These are phyloP conservation scores for Plantago ovata DNA, from an alignment of 257 asterid species.

Conservation along the genomic window DNA sequence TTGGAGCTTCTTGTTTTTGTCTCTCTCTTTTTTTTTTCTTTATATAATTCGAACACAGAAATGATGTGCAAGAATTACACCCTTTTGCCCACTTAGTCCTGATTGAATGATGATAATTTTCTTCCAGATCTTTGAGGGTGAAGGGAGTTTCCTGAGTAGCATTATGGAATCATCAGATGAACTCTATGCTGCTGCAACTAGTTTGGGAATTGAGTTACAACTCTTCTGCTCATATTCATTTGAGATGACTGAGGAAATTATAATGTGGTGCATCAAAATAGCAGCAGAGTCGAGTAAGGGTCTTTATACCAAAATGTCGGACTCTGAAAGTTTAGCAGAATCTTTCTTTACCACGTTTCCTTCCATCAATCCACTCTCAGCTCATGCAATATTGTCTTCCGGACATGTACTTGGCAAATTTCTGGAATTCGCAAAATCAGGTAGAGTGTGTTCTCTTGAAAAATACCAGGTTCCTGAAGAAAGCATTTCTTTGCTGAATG, in stretches of 20 bases:
- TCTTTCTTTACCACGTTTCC: slow-evolving; percentile 87
- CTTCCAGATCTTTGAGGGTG: slow-evolving; percentile 92
- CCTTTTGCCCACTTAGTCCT: slow-evolving; percentile 20
- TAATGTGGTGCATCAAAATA: slow-evolving; percentile 69
- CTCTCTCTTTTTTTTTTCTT: too few relatives aligned
- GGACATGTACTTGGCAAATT: slow-evolving; percentile 55
- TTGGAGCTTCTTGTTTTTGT: too few relatives aligned
- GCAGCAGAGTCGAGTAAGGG: slow-evolving; percentile 45
- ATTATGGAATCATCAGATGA: slow-evolving; percentile 93
- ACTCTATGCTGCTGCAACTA: slow-evolving; percentile 92
- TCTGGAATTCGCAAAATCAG: slow-evolving; percentile 52
- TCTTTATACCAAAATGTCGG: slow-evolving; percentile 64
- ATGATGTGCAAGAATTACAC: not conserved
- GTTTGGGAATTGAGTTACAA: slow-evolving; percentile 84
- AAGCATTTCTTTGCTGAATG: slow-evolving; percentile 62
- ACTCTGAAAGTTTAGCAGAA: slow-evolving; percentile 84
- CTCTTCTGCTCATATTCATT: slow-evolving; percentile 73
- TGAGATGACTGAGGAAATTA: slow-evolving; percentile 77
- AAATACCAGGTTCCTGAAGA: slow-evolving; percentile 63
- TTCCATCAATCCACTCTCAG: slow-evolving; percentile 86
- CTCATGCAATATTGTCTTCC: slow-evolving; percentile 87
- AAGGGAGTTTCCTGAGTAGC: slow-evolving; percentile 50
- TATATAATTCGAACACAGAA: not conserved
- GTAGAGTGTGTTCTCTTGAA: slow-evolving; percentile 50
- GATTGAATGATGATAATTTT: slow-evolving; percentile 20